Conservation (phyloP, 2,329 filamentous ascomycete species). For the Scopulariopsis brevicaulis region DNA sequence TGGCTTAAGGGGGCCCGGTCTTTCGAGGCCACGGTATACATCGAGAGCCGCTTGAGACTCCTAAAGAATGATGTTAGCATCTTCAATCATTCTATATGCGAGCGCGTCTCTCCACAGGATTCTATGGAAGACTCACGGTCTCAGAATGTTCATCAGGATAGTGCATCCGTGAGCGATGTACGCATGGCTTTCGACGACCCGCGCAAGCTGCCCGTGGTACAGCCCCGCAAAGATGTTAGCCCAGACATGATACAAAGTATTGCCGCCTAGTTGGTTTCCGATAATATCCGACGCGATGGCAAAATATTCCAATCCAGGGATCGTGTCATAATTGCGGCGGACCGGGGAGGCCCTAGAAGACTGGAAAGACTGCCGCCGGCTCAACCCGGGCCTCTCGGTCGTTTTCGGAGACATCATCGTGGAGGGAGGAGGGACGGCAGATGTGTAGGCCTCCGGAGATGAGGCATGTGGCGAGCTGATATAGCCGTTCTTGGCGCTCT, state of each 20-base stretch:
- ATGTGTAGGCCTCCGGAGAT: slow-evolving; percentile 38
- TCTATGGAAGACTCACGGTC: slow-evolving; percentile 45
- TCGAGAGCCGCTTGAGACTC: background rate
- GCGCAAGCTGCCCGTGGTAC: slow-evolving; percentile 78
- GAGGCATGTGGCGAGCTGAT: slow-evolving; percentile 4
- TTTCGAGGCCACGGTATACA: background rate
- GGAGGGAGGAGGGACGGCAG: slow-evolving; percentile 20
- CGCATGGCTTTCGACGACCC: slow-evolving; percentile 73
- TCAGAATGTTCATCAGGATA: slow-evolving; percentile 59
- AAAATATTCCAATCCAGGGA: slow-evolving; percentile 86
- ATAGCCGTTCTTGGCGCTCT: slow-evolving; percentile 23
- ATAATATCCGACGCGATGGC: slow-evolving; percentile 78
- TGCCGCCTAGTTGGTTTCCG: slow-evolving; percentile 67
- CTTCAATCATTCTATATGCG: background rate
- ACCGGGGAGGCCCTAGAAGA: slow-evolving; percentile 16
- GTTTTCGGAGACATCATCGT: slow-evolving; percentile 41
- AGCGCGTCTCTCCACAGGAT: slow-evolving; percentile 20
- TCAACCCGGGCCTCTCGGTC: slow-evolving; percentile 29
- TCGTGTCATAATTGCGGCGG: slow-evolving; percentile 66
- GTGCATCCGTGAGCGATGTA: slow-evolving; percentile 46
- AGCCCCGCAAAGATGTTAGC: slow-evolving; percentile 75
- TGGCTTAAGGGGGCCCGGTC: background rate
- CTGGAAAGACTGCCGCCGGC: slow-evolving; percentile 41
- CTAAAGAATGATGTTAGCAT: background rate
- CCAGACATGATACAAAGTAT: slow-evolving; percentile 74